A percentile compares a stretch with the other conserved stretches of the same genome.
Conservation (phyloP, 2,329 filamentous ascomycete species). For the Pseudocercospora pini-densiflorae region DNA sequence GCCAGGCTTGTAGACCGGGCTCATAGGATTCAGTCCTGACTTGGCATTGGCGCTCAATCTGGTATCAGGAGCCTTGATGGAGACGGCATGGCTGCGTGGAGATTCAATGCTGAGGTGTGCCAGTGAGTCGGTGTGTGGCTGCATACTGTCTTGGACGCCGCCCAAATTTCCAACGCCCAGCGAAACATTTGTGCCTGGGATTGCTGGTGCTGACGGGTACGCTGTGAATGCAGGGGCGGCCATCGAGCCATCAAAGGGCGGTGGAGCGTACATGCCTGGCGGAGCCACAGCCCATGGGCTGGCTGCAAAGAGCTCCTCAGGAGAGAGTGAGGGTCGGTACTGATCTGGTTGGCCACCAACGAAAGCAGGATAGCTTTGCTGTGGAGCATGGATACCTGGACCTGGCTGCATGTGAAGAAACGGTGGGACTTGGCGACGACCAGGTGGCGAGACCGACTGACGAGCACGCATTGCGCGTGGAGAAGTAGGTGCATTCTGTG, state of each 20-base stretch:
- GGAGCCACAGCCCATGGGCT: slow-evolving; percentile 32
- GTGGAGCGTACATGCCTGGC: slow-evolving; percentile 33
- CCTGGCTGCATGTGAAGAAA: slow-evolving; percentile 29
- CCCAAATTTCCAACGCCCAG: background rate
- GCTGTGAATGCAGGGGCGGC: slow-evolving; percentile 25
- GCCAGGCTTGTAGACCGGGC: slow-evolving; percentile 43
- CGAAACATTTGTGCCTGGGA: slow-evolving; percentile 1
- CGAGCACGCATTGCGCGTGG: slow-evolving; percentile 29
- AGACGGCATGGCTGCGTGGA: slow-evolving; percentile 37
- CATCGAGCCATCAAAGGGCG: slow-evolving; percentile 39
- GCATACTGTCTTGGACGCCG: slow-evolving; percentile 27
- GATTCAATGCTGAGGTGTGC: slow-evolving; percentile 28
- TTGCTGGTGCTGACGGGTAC: slow-evolving; percentile 13
- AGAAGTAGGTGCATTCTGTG: slow-evolving; percentile 31
- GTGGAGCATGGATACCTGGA: background rate
- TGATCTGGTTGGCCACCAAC: slow-evolving; percentile 19
- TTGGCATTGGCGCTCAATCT: slow-evolving; percentile 32
- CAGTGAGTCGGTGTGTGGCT: slow-evolving; percentile 30
- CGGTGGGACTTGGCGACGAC: slow-evolving; percentile 27
- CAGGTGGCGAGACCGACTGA: slow-evolving; percentile 31
- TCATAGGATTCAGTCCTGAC: slow-evolving; percentile 44
- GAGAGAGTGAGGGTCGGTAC: slow-evolving; percentile 24
- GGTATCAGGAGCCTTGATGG: slow-evolving; percentile 40
- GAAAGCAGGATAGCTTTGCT: slow-evolving; percentile 13
- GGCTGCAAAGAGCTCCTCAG: slow-evolving; percentile 27